A percentile compares a stretch with the other conserved stretches of the same genome.
phyloP scores from a whole-genome alignment of 352 stramenopile species.

The Globisporangium takayamanum region DNA sequence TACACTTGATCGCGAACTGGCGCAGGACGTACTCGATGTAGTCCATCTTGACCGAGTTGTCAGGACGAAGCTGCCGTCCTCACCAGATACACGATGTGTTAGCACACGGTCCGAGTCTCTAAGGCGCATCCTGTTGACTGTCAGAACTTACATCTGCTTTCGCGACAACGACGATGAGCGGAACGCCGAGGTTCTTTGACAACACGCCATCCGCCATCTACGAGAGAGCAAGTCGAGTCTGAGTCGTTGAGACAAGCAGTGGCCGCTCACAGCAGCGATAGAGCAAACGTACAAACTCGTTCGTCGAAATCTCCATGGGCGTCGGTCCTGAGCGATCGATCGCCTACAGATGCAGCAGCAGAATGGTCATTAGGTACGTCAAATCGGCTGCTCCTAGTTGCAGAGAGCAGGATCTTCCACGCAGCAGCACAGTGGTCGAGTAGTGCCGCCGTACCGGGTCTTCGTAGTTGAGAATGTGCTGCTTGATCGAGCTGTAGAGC shows the following conservation, averaged over 20 bases:
- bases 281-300: constrained; percentile 53
- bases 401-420: background rate
- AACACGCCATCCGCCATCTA: constrained; percentile 75
- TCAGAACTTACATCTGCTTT: constrained; percentile 66
- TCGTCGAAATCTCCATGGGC: constrained; percentile 49
- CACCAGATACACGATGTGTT: background rate
- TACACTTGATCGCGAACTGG: constrained; percentile 76
- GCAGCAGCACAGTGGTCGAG: constrained; percentile 6
- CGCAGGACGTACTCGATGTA: constrained; percentile 79
- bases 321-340: constrained; percentile 45
- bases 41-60: constrained; percentile 84
- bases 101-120: background rate
- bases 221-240: background rate
- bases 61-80: constrained; percentile 38
- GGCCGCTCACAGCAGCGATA: background rate
- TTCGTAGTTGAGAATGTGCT: constrained; percentile 71
- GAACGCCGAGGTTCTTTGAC: constrained; percentile 73
- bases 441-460: constrained; percentile 43
- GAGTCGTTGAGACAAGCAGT: background rate
- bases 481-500: constrained; percentile 57
- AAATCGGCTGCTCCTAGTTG: background rate
- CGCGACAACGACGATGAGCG: constrained; percentile 61
- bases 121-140: background rate
- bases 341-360: constrained; percentile 20
- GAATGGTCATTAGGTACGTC: background rate